A percentile compares a stretch with the other conserved stretches of the same genome.
Evolutionary conservation across 768 basidiomycete species (phyloP).

Genomic region (Tulasnella sp.): DNA sequence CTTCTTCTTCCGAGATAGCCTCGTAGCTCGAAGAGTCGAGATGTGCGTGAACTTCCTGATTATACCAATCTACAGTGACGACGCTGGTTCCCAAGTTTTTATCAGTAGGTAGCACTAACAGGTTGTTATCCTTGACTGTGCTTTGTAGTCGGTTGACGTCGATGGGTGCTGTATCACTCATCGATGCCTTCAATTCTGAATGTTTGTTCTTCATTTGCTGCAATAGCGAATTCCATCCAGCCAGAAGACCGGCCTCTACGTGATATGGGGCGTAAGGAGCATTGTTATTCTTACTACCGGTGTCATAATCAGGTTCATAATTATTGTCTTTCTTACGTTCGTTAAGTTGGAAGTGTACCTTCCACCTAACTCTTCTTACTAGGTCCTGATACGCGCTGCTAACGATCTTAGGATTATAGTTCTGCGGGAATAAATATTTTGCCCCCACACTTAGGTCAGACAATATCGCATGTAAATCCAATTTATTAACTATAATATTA

Average conservation of each 20-base stretch:
- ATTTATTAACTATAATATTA: too few species aligned
- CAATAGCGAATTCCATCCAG: neutral
- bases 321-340: too few species aligned
- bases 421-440: too few species aligned
- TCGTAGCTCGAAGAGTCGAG: neutral
- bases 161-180: neutral
- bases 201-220: too few species aligned
- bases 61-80: neutral
- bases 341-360: too few species aligned
- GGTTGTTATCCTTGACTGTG: neutral
- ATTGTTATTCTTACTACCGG: too few species aligned
- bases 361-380: too few species aligned
- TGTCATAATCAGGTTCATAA: too few species aligned
- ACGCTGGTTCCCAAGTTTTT: neutral
- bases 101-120: neutral
- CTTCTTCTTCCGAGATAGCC: neutral
- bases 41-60: neutral
- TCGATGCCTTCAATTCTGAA: neutral
- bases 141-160: neutral
- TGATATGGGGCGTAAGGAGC: neutral
- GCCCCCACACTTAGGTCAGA: too few species aligned
- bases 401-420: too few species aligned
- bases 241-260: neutral
- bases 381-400: too few species aligned
- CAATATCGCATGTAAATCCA: too few species aligned